A percentile compares a stretch with the other conserved stretches of the same genome.
Conservation (phyloP, 441 rosid genomes). For the Melastoma candidum region DNA sequence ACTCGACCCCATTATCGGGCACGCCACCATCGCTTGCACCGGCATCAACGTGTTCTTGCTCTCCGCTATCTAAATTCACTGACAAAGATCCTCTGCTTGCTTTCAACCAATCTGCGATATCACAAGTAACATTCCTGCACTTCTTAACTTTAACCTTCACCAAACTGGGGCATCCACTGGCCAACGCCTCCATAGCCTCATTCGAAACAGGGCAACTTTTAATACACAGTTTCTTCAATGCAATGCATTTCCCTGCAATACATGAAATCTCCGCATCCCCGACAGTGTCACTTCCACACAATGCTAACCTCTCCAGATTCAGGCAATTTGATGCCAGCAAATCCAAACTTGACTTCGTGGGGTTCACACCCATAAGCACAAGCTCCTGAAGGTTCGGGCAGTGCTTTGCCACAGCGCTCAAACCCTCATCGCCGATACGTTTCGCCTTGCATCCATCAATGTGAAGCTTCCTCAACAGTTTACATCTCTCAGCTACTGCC, state of each 20-base stretch:
- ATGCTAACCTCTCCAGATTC: conserved; percentile 8
- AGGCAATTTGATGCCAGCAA: conserved; percentile 10
- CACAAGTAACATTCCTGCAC: conserved; percentile 8
- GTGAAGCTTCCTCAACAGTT: conserved; percentile 26
- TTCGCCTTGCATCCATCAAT: conserved; percentile 28
- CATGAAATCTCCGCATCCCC: conserved; percentile 13
- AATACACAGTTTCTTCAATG: conserved; percentile 8
- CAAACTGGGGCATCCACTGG: conserved; percentile 12
- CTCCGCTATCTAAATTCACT: conserved; percentile 35
- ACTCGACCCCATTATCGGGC: conserved; percentile 42
- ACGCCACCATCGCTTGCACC: conserved; percentile 42
- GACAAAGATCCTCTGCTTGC: conserved; percentile 16
- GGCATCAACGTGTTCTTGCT: conserved; percentile 30
- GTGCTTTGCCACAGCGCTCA: conserved; percentile 9
- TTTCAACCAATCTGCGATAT: conserved; percentile 7
- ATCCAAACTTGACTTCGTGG: conserved; percentile 9
- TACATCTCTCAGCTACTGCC: conserved; percentile 22
- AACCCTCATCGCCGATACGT: conserved; percentile 10
- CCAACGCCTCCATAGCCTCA: conserved; percentile 5
- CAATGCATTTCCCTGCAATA: conserved; percentile 7
- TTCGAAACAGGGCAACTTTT: conserved; percentile 11
- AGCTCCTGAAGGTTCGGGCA: conserved; percentile 7
- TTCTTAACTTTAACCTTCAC: conserved; percentile 10
- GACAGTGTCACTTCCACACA: conserved; percentile 4
- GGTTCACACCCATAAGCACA: conserved; percentile 7